Evolutionary conservation across 1,284 basidiomycete genomes (phyloP).

Genomic region (Cryptococcus floricola): DNA sequence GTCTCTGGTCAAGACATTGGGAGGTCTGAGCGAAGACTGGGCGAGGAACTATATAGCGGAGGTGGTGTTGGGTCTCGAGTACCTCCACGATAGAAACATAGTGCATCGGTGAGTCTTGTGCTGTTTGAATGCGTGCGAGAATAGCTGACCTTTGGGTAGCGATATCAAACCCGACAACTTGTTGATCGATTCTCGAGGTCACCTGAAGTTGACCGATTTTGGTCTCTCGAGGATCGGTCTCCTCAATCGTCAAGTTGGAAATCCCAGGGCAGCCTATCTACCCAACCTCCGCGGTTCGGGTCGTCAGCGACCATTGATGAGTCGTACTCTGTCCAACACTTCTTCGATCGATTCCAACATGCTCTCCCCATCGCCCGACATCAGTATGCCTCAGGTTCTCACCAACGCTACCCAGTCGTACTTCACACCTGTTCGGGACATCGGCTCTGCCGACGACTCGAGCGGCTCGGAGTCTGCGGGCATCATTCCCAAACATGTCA

Average conservation of each 20-base stretch:
- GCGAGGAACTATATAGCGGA: conserved; percentile 94
- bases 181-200: conserved; percentile 91
- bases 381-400: conserved; percentile 49
- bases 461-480: conserved; percentile 81
- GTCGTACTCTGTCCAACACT: conserved; percentile 65
- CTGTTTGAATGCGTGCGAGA: background rate
- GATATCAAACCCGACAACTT: conserved; percentile 98
- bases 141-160: conserved; percentile 52
- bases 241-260: conserved; percentile 89
- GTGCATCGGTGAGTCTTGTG: conserved; percentile 81
- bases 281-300: conserved; percentile 38
- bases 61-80: conserved; percentile 89
- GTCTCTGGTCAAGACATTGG: conserved; percentile 92
- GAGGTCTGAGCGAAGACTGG: conserved; percentile 92
- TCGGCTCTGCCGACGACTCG: conserved; percentile 65
- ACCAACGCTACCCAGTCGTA: conserved; percentile 63
- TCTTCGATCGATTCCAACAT: conserved; percentile 56
- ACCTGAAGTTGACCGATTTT: conserved; percentile 96
- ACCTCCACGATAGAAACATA: conserved; percentile 87
- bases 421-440: conserved; percentile 53
- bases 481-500: conserved; percentile 70
- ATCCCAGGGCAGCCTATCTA: conserved; percentile 55
- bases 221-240: conserved; percentile 95
- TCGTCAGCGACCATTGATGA: conserved; percentile 42
- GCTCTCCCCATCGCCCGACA: conserved; percentile 46